Conservation (phyloP, 768 basidiomycete species). For the Termitomyces sp. region DNA sequence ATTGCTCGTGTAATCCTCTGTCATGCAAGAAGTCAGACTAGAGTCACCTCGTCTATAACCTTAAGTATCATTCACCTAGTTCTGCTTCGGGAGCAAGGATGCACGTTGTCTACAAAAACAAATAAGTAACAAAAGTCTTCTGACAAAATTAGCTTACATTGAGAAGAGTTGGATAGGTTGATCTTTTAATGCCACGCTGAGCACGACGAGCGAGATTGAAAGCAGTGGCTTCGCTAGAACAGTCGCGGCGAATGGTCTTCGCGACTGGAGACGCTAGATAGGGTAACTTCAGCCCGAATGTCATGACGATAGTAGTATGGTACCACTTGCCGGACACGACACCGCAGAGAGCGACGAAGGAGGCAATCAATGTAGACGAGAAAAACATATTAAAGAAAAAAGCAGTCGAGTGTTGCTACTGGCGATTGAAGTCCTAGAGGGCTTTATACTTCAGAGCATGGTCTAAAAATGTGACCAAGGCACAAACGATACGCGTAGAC, state of each 20-base stretch:
- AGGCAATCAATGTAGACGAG: background rate
- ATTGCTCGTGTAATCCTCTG: conserved; percentile 12
- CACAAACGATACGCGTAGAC: background rate
- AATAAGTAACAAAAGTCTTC: background rate
- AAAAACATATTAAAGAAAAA: background rate
- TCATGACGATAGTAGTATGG: background rate
- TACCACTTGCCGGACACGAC: background rate
- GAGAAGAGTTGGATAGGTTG: conserved; percentile 7
- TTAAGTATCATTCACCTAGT: conserved; percentile 5
- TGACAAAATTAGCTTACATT: conserved; percentile 6
- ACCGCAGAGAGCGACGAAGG: background rate
- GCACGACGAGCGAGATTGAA: conserved; percentile 14
- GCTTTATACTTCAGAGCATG: background rate
- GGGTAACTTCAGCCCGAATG: background rate
- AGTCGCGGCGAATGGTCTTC: conserved; percentile 5
- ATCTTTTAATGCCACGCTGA: conserved; percentile 8
- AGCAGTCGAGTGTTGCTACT: background rate
- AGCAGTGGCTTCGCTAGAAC: conserved; percentile 8
- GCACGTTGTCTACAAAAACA: conserved; percentile 12
- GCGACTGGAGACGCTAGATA: background rate
- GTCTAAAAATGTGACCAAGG: background rate
- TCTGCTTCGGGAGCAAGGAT: conserved; percentile 13
- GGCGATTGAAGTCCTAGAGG: background rate
- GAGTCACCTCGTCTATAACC: no score
- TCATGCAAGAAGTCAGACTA: background rate